Percentiles rank a stretch among this genome's conserved stretches.
Conservation (phyloP, 2,329 filamentous ascomycete species). For the Nemania sp. region DNA sequence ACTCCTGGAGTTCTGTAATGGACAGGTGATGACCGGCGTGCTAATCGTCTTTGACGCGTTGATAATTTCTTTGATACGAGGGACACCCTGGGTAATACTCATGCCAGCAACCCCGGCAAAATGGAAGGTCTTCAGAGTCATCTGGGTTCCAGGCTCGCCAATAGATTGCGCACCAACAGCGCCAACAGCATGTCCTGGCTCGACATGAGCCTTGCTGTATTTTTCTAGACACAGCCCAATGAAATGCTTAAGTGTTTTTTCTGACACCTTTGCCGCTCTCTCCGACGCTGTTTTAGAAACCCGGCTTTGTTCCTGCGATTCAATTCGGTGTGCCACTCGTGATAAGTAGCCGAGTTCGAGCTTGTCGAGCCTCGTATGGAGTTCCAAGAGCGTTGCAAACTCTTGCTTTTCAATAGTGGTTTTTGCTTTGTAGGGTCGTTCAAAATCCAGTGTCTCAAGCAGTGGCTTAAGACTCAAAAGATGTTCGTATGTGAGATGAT, state of each 20-base stretch:
- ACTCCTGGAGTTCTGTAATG: slow-evolving; percentile 74
- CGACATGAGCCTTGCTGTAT: slow-evolving; percentile 87
- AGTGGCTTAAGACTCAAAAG: slow-evolving; percentile 22
- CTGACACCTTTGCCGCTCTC: slow-evolving; percentile 82
- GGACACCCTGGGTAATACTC: slow-evolving; percentile 99
- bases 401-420: slow-evolving; percentile 27
- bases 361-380: slow-evolving; percentile 21
- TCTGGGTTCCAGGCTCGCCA: slow-evolving; percentile 96
- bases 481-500: slow-evolving; percentile 14
- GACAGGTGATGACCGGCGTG: slow-evolving; percentile 90
- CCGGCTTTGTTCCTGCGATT: slow-evolving; percentile 38
- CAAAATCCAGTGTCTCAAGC: slow-evolving; percentile 26
- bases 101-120: slow-evolving; percentile 99
- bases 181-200: slow-evolving; percentile 93
- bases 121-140: slow-evolving; percentile 99
- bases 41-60: slow-evolving; percentile 94
- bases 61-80: slow-evolving; percentile 99
- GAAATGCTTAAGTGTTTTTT: slow-evolving; percentile 73
- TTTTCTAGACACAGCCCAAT: slow-evolving; percentile 83
- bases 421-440: slow-evolving; percentile 25
- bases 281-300: slow-evolving; percentile 49
- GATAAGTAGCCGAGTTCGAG: slow-evolving; percentile 25
- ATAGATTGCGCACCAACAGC: slow-evolving; percentile 97
- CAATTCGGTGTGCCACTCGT: slow-evolving; percentile 29
- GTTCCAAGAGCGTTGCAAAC: slow-evolving; percentile 21